Conservation (phyloP, 1,284 basidiomycete species). For the Cutaneotrichosporon spelunceum region DNA sequence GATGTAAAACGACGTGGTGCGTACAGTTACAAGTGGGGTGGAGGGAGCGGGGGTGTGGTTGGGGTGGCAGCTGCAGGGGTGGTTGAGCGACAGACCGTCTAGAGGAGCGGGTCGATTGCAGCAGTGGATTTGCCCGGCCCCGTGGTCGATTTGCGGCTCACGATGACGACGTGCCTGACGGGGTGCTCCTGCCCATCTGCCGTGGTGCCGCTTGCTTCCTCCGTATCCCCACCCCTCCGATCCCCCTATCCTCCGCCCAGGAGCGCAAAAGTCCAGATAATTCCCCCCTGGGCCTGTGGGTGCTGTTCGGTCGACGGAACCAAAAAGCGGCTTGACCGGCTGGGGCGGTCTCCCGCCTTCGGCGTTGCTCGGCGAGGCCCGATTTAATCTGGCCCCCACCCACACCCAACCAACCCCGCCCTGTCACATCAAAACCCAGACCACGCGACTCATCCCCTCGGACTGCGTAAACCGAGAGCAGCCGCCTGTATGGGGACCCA, state of each 20-base stretch:
- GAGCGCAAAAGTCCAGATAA: not conserved
- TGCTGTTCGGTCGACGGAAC: not conserved
- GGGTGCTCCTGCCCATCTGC: not conserved
- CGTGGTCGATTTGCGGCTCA: not conserved
- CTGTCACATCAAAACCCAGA: not conserved
- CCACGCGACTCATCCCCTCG: not conserved
- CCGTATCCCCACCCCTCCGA: too few species aligned
- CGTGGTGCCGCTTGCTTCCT: not conserved
- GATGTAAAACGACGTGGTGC: not conserved
- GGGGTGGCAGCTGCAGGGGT: not conserved
- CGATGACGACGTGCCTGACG: not conserved
- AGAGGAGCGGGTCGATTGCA: not conserved
- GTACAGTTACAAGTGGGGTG: not conserved
- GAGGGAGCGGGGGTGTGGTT: not conserved
- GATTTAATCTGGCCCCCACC: conserved; percentile 4
- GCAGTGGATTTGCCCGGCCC: not conserved
- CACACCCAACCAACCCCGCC: not conserved
- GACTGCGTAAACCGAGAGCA: not conserved
- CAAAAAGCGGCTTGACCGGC: not conserved
- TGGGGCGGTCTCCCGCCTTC: conserved; percentile 5
- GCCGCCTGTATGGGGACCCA: not conserved
- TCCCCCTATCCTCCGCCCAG: too few species aligned
- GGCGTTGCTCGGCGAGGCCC: conserved; percentile 6
- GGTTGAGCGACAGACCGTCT: not conserved
- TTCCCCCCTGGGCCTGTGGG: not conserved